Base-by-base conservation (phyloP, 305 asterid species). In the Fraxinus floribunda region DNA sequence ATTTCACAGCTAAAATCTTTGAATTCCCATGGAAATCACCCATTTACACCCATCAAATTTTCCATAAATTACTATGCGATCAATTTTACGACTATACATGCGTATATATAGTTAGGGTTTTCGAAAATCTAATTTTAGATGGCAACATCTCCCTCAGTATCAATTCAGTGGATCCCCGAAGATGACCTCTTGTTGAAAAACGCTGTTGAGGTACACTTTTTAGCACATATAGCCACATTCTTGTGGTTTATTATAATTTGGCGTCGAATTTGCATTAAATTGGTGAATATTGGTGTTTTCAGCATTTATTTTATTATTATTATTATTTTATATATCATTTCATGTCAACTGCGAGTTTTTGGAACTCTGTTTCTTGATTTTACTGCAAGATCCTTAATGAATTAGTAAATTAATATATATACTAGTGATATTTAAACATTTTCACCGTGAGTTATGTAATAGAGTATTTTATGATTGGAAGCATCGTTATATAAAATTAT, bases 161-260 rank as follows among this genome's bases (percentile, higher is more conserved):
- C 91, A 39, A 29, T 82, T 83, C 80, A 82, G 77, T 95, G 98
- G 99, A 87, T 88, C 79, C 93, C 98, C 26, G 97, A 94, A 84
- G 99, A 95, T 64, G 98, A 95, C 89, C 88, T 95, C 77, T 85
- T 93, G 88, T 79, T 95, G 86, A 95, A 93, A 89, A 92, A 89
- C 85, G 92, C 97, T 18, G 90, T 91, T 26, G 98, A 95, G 99
- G 99, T 95, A 87, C 80, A 82, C 71, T 38, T 3, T 20, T 8
- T 62, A 41, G 16, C 34, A 35, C 55, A 74, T 18, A 64, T 82
- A 36, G 38, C 20, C 64, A 57, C 16, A 16, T 39, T 24, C 8
- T 16, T 38, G 46, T 32, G 26, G 5, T 20, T 29, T 29, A 26
- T 4, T 29, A 68, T 26, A 3, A 68, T 68, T 68, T 68, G 36